phyloP scores from a whole-genome alignment of 306 rosid genomes.

The Glycyrrhiza uralensis region DNA sequence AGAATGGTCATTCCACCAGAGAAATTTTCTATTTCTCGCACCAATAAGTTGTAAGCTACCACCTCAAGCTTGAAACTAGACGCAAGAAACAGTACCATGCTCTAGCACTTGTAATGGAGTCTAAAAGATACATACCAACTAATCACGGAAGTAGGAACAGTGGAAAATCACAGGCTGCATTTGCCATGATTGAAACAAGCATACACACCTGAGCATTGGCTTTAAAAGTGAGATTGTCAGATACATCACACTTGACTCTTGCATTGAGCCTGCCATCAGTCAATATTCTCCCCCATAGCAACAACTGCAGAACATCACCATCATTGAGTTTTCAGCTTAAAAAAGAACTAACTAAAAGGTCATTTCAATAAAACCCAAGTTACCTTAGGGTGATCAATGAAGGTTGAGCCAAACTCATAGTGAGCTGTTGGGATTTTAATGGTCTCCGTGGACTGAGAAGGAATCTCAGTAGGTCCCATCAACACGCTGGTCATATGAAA shows the following conservation, averaged over 20 bases:
- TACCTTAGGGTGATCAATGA: conserved; percentile 94
- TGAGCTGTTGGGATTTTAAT: conserved; percentile 83
- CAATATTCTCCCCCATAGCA: conserved; percentile 86
- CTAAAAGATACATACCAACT: neutral
- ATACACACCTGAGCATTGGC: conserved; percentile 85
- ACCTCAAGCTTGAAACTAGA: neutral
- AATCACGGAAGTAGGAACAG: neutral
- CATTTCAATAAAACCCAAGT: neutral
- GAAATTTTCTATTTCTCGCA: neutral
- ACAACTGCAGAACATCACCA: conserved; percentile 48
- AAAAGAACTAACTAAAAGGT: neutral
- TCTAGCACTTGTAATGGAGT: neutral
- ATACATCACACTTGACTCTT: conserved; percentile 73
- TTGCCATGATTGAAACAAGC: neutral
- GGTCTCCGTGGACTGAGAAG: conserved; percentile 80
- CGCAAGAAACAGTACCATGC: neutral
- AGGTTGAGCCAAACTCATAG: conserved; percentile 96
- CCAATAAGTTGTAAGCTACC: neutral
- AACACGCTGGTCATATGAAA: conserved; percentile 48
- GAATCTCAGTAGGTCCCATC: conserved; percentile 94
- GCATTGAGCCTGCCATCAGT: conserved; percentile 95
- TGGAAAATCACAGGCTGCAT: neutral
- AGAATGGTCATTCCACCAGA: neutral
- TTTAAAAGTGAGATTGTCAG: conserved; percentile 75
- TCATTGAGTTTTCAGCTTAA: neutral